Evolutionary conservation across 805 yeast species (phyloP).

Genomic region (Saccharomycopsis schoenii): DNA sequence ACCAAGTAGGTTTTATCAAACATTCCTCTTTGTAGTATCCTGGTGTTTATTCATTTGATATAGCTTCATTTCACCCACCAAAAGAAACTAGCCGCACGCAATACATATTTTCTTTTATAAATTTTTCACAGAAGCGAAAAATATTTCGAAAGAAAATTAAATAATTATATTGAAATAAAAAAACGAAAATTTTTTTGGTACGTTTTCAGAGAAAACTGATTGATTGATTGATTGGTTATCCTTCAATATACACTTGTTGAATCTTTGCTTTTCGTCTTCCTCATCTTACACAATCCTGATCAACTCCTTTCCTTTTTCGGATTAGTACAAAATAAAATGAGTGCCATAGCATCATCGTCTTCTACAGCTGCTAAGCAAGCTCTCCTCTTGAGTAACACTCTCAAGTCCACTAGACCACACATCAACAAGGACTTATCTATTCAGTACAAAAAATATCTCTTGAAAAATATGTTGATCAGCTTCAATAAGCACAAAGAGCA

Average conservation of each 20-base stretch:
- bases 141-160: too few relatives aligned
- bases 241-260: background rate
- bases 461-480: constrained; percentile 12
- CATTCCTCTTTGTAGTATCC: too few relatives aligned
- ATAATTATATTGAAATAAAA: too few relatives aligned
- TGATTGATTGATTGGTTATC: background rate
- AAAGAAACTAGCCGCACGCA: too few relatives aligned
- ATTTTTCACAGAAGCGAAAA: too few relatives aligned
- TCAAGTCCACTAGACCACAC: constrained; percentile 1
- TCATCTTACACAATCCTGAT: background rate
- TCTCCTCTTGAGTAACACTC: constrained; percentile 7
- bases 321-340: background rate
- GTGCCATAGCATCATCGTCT: background rate
- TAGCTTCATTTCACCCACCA: too few relatives aligned
- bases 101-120: too few relatives aligned
- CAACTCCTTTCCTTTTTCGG: background rate
- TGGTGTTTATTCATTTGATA: too few relatives aligned
- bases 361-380: constrained; percentile 4
- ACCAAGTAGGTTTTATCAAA: too few relatives aligned
- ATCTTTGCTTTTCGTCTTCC: background rate
- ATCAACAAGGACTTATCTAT: constrained; percentile 1
- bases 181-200: too few relatives aligned
- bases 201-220: too few relatives aligned
- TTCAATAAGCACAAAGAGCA: constrained; percentile 9
- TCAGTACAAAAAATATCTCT: constrained; percentile 8